Evolutionary conservation across 306 rosid species (phyloP).

Genomic region (Gynostemma pentaphyllum): DNA sequence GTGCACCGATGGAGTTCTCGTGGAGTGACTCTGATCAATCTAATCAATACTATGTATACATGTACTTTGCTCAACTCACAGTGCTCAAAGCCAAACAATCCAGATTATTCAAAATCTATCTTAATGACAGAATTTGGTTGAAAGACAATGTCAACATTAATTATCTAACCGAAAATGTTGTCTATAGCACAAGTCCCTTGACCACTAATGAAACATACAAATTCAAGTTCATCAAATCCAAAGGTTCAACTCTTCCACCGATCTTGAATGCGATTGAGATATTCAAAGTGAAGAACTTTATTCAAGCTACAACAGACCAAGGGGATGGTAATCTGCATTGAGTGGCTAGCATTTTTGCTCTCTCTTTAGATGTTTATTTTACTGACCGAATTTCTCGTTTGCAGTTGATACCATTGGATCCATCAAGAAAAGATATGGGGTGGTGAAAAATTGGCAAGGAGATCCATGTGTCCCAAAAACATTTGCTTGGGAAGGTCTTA

Average conservation of each 20-base stretch:
- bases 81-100: conserved; percentile 13
- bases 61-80: conserved; percentile 34
- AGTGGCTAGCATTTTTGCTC: background rate
- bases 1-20: conserved; percentile 5
- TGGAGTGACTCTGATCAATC: conserved; percentile 4
- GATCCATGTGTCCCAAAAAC: conserved; percentile 27
- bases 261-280: conserved; percentile 38
- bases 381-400: background rate
- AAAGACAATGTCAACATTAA: background rate
- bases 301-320: conserved; percentile 19
- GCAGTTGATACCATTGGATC: conserved; percentile 24
- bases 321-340: conserved; percentile 17
- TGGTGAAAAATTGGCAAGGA: conserved; percentile 31
- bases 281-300: conserved; percentile 16
- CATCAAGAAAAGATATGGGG: conserved; percentile 11
- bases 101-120: conserved; percentile 25
- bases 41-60: conserved; percentile 16
- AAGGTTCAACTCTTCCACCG: conserved; percentile 31
- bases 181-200: background rate
- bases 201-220: background rate
- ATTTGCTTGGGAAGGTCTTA: conserved; percentile 25
- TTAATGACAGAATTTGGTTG: conserved; percentile 10
- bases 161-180: conserved; percentile 8
- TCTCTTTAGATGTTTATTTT: background rate
- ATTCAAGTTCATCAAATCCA: conserved; percentile 1